Percentiles rank a stretch among this genome's conserved stretches.
phyloP scores from a whole-genome alignment of 352 stramenopile species.

The Globisporangium emineosum region DNA sequence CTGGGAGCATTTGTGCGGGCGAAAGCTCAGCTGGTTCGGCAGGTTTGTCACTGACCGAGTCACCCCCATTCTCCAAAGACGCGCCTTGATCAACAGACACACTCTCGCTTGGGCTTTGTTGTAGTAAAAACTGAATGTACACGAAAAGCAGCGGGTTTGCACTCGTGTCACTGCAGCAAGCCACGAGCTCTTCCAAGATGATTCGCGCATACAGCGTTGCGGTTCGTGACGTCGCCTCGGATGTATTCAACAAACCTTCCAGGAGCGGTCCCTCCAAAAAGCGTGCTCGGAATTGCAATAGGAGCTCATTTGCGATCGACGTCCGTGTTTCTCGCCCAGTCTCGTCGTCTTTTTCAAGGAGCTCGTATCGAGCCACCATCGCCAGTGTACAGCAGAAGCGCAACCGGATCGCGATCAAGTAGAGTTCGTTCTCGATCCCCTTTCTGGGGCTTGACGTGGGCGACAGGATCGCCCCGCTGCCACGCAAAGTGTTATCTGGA shows the following conservation, averaged over 20 bases:
- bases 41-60: neutral
- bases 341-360: constrained; percentile 47
- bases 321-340: constrained; percentile 31
- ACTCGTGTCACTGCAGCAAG: constrained; percentile 59
- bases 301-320: constrained; percentile 75
- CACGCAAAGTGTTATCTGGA: constrained; percentile 17
- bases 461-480: constrained; percentile 13
- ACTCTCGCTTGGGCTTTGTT: constrained; percentile 19
- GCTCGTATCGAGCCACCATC: constrained; percentile 77
- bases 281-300: constrained; percentile 63
- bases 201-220: constrained; percentile 72
- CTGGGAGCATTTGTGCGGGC: constrained; percentile 44
- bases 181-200: constrained; percentile 77
- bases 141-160: constrained; percentile 75
- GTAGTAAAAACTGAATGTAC: constrained; percentile 78
- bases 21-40: neutral
- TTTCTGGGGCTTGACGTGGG: constrained; percentile 15
- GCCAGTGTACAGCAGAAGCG: constrained; percentile 82
- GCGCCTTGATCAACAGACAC: neutral
- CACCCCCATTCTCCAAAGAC: neutral
- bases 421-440: constrained; percentile 50
- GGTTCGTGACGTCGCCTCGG: constrained; percentile 59
- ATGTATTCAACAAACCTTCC: constrained; percentile 67
- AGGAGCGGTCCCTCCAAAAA: constrained; percentile 71
- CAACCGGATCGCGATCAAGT: constrained; percentile 56